Evolutionary conservation across 2,329 filamentous ascomycete species (phyloP).

Genomic region (Nannizziopsis arthrosporioides): DNA sequence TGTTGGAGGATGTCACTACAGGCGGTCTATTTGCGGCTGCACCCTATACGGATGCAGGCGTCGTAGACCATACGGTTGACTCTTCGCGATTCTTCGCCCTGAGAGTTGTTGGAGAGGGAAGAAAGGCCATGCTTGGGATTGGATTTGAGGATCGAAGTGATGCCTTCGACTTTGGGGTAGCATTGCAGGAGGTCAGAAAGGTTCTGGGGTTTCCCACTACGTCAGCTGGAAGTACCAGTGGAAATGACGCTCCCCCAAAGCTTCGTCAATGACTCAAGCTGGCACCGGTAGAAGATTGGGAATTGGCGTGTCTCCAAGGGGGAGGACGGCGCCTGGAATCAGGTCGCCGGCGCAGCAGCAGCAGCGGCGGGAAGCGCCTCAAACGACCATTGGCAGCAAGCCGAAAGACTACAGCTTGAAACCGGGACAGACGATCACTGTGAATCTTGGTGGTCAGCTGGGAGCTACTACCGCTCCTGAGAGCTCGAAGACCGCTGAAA

Average conservation of each 20-base stretch:
- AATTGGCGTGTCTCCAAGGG: slow-evolving; percentile 5
- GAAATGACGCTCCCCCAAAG: slow-evolving; percentile 4
- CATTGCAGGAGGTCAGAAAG: slow-evolving; percentile 65
- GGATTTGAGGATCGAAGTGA: slow-evolving; percentile 80
- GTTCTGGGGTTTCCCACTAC: slow-evolving; percentile 44
- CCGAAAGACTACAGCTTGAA: slow-evolving; percentile 69
- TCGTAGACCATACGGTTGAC: slow-evolving; percentile 68
- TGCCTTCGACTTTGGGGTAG: slow-evolving; percentile 74
- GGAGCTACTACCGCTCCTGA: slow-evolving; percentile 21
- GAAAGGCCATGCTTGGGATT: slow-evolving; percentile 69
- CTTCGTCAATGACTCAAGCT: not conserved
- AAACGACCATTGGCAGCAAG: slow-evolving; percentile 39
- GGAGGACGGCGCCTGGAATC: not conserved
- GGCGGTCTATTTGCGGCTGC: slow-evolving; percentile 74
- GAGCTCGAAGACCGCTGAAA: not conserved
- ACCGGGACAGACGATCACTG: slow-evolving; percentile 77
- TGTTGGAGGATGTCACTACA: slow-evolving; percentile 62
- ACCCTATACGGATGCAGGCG: slow-evolving; percentile 55
- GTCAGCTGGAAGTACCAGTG: slow-evolving; percentile 32
- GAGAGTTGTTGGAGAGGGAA: slow-evolving; percentile 62
- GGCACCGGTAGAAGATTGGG: slow-evolving; percentile 1
- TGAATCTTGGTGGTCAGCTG: slow-evolving; percentile 57
- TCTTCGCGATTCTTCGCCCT: slow-evolving; percentile 76
- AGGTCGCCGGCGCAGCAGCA: not conserved
- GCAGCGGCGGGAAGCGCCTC: slow-evolving; percentile 23